A percentile compares a stretch with the other conserved stretches of the same genome.
Conservation (phyloP, 1,139 yeast species). For the Diutina ranongensis region DNA sequence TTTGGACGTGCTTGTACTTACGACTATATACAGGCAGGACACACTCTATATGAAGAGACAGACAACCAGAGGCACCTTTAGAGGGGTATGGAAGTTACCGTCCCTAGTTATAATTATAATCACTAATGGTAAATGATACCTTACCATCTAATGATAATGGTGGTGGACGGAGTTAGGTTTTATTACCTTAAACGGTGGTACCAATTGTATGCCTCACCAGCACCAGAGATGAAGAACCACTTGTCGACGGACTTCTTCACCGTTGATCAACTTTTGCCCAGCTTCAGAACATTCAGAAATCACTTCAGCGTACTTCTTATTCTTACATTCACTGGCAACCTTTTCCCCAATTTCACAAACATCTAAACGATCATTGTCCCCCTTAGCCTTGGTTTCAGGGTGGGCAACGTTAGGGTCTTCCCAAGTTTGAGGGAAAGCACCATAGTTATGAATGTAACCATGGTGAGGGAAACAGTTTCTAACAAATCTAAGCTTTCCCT, state of each 20-base stretch:
- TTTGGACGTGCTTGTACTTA: no score
- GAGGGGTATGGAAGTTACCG: no score
- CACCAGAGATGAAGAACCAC: slow-evolving; percentile 98
- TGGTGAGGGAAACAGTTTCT: slow-evolving; percentile 93
- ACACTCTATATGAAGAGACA: no score
- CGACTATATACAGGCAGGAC: no score
- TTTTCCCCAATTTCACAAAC: slow-evolving; percentile 85
- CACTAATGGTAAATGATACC: no score
- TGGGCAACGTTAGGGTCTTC: slow-evolving; percentile 47
- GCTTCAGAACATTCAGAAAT: slow-evolving; percentile 68
- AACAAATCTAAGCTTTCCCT: slow-evolving; percentile 77
- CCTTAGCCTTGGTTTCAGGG: slow-evolving; percentile 37
- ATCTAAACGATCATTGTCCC: slow-evolving; percentile 95
- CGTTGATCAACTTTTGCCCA: slow-evolving; percentile 61
- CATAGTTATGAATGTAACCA: slow-evolving; percentile 93
- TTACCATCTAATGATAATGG: no score
- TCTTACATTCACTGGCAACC: slow-evolving; percentile 61
- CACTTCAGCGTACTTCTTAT: slow-evolving; percentile 59
- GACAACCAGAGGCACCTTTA: no score
- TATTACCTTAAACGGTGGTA: no score
- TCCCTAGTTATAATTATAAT: no score
- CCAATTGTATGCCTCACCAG: no score
- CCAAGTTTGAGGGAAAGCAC: slow-evolving; percentile 99
- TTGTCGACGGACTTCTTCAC: slow-evolving; percentile 77
- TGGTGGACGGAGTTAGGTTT: no score